A percentile compares a stretch with the other conserved stretches of the same genome.
Conservation (phyloP, 2,329 filamentous ascomycete species). For the Colletotrichum spinosum region DNA sequence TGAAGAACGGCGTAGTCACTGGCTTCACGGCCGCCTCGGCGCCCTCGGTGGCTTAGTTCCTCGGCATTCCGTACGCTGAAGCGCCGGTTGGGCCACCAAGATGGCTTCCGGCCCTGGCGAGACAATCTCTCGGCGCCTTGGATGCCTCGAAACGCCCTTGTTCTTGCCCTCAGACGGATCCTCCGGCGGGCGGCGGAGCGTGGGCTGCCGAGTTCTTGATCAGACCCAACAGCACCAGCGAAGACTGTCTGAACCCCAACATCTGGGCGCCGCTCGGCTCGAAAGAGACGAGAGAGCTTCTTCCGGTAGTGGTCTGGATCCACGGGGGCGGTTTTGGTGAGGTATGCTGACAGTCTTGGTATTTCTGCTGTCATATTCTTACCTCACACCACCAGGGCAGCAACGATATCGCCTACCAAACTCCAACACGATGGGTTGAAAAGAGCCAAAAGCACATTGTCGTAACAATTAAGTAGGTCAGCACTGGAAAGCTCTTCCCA, state of each 20-base stretch:
- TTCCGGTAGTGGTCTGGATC: constrained; percentile 60
- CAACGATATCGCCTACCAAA: constrained; percentile 9
- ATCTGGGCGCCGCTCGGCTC: constrained; percentile 56
- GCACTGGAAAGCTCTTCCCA: too few species aligned
- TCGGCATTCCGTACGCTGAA: constrained; percentile 48
- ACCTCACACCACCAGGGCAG: background rate
- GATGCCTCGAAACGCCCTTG: background rate
- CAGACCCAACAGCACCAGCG: constrained; percentile 39
- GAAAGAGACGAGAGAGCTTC: constrained; percentile 47
- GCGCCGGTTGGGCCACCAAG: constrained; percentile 42
- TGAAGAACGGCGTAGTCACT: constrained; percentile 1
- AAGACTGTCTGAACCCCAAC: constrained; percentile 59
- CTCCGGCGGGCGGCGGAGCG: constrained; percentile 5
- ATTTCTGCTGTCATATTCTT: background rate
- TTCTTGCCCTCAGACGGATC: constrained; percentile 13
- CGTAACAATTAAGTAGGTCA: constrained; percentile 52
- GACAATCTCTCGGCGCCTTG: constrained; percentile 36
- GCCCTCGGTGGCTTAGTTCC: constrained; percentile 43
- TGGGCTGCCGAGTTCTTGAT: constrained; percentile 12
- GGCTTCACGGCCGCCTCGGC: constrained; percentile 10
- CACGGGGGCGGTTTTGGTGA: constrained; percentile 56
- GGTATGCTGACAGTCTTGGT: background rate
- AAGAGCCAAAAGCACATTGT: constrained; percentile 56
- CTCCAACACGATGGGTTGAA: constrained; percentile 45
- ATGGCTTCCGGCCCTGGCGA: constrained; percentile 39